Evolutionary conservation across 2,329 filamentous ascomycete species (phyloP), one percentile per base, ranked within the genome.

Genomic region (Aspergillus udagawae): DNA sequence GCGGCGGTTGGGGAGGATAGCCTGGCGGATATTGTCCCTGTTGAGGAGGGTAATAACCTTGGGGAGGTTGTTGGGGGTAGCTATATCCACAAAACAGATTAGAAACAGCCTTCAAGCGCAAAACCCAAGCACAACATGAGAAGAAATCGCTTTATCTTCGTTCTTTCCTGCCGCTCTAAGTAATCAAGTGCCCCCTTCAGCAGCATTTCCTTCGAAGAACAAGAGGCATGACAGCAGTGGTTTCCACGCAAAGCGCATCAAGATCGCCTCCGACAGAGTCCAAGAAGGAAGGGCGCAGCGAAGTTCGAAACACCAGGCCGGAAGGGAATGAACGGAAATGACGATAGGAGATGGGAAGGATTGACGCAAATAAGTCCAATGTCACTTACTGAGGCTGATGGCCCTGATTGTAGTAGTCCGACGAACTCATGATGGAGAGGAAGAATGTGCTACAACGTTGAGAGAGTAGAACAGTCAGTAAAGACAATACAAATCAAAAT

Each of bases 331-430:
- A 38, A 53, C 28, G 27, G 23, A 54, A 42, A 29, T 41, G 20
- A n/a, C 32, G 1, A 35, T 17, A 6, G 28, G 17, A 38, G 48
- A 21, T 35, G 28, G 35, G 12, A 41, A 20, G 41, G 12, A 45
- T 42, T 41, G 41, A 57, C n/a, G 20, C 25, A 28, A n/a, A 53
- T n/a, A 14, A 32, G 48, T 20, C 44, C 14, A 25, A 7, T 2
- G 23, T 25, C 58, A 68, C 72, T 63, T 72, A 77, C 65, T 73
- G 76, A 54, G 70, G 75, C 52, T 73, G 74, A 55, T 72, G 74
- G 53, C 68, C 70, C 7, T 60, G 58, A 29, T 61, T 58, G 60
- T 68, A 67, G 55, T 68, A 60, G 51, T 63, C 58, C 17, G 58
- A 52, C 41, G 60, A 52, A 53, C 63, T 65, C 58, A 66, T 67